Conservation (phyloP, 345 rosid genomes). For the Eucalyptus urophylla region DNA sequence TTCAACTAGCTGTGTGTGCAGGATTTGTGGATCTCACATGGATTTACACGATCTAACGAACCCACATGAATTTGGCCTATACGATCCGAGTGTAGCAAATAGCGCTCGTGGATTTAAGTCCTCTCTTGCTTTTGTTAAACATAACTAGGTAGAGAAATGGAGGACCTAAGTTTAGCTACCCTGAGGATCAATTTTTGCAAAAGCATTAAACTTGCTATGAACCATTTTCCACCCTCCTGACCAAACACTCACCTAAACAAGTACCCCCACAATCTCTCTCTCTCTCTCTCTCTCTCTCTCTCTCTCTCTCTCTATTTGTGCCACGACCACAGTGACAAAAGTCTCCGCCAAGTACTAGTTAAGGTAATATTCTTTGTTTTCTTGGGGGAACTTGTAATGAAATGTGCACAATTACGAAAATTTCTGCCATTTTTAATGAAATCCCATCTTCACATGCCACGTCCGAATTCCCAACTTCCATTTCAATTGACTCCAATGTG, state of each 20-base stretch:
- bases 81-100: fast-evolving
- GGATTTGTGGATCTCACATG: neutral
- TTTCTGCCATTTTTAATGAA: neutral
- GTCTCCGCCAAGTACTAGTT: neutral
- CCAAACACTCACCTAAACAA: neutral
- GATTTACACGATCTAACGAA: fast-evolving
- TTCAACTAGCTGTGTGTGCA: neutral
- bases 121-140: neutral
- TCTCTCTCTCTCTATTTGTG: neutral
- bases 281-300: neutral
- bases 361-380: neutral
- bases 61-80: fast-evolving
- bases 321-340: neutral
- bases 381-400: neutral
- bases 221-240: neutral
- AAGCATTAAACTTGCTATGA: neutral
- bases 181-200: neutral
- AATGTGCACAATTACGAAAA: neutral
- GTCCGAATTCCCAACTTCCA: neutral
- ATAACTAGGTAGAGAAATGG: neutral
- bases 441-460: neutral
- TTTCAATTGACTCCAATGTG: neutral
- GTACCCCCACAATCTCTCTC: neutral
- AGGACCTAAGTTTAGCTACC: neutral
- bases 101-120: neutral